Conservation (phyloP, 2,329 filamentous ascomycete species). For the Colletotrichum noveboracense region DNA sequence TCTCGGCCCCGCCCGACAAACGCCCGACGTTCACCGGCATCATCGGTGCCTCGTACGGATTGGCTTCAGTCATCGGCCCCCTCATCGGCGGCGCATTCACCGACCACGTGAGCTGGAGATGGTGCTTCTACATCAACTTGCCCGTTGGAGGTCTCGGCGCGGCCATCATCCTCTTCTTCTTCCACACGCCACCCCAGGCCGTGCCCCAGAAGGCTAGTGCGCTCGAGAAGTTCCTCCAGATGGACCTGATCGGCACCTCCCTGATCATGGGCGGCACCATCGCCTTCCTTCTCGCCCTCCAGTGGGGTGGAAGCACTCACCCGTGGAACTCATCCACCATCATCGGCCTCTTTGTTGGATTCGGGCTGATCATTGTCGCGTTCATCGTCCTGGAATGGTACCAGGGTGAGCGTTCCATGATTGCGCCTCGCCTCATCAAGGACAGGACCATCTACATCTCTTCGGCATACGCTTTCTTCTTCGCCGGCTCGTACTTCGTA, state of each 20-base stretch:
- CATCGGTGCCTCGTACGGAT: conserved; percentile 39
- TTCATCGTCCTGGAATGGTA: conserved; percentile 44
- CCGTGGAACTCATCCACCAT: conserved; percentile 46
- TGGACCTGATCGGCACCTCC: conserved; percentile 51
- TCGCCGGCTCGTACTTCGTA: conserved; percentile 47
- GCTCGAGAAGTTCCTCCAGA: conserved; percentile 50
- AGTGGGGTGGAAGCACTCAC: conserved; percentile 51
- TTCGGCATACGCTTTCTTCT: conserved; percentile 45
- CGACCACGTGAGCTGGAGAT: conserved; percentile 40
- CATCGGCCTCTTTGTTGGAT: conserved; percentile 48
- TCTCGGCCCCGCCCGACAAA: conserved; percentile 38
- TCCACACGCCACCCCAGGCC: conserved; percentile 44
- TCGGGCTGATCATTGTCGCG: conserved; percentile 33
- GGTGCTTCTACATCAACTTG: conserved; percentile 45
- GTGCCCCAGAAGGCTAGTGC: conserved; percentile 40
- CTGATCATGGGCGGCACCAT: conserved; percentile 50
- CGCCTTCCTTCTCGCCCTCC: conserved; percentile 49
- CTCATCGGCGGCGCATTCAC: conserved; percentile 43
- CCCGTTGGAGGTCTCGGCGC: conserved; percentile 40
- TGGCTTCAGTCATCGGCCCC: conserved; percentile 41
- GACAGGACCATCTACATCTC: conserved; percentile 42
- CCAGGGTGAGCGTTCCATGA: conserved; percentile 51
- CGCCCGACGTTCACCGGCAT: conserved; percentile 43
- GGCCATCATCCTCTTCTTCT: conserved; percentile 43
- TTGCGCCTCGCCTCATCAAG: conserved; percentile 42